Evolutionary conservation across 2,329 filamentous ascomycete genomes (phyloP), one percentile per base, ranked within the genome.

Genomic region (Aspergillus tubingensis): DNA sequence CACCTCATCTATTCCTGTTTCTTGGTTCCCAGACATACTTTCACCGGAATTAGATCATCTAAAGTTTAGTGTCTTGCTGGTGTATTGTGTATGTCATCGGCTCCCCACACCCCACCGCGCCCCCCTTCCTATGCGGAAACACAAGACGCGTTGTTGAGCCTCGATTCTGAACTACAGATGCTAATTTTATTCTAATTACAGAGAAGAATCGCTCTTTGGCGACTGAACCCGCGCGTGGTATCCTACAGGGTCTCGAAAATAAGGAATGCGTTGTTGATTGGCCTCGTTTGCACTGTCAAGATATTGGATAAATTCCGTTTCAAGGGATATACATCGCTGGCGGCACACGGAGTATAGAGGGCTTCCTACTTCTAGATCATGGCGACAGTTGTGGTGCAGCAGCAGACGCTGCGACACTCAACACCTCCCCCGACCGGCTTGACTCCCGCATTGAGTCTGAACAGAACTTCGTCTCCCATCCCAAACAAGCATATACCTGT

Each of bases 401-500:
- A 80, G 63, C 77, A 78, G 54, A 66, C 77, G 38, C 69, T 79
- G 64, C 77, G 76, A 57, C 77, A 80, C 61, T 74, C 85, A 48
- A 82, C 84, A 36, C 77, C 80, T 61, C 80, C 80, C 32, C 77
- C 82, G 3, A 76, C 80, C 8, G 63, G 67, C 5, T 69, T 80
- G 11, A 69, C 79, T 38, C 78, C 85, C 36, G 79, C 84, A 36
- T 76, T 88, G 61, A 83, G 80, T 41, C 79, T 89, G 65, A 88
- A 87, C 72, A 78, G 82, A 68, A 83, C 82, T 50, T 82, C 84
- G 6, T 85, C 86, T 17, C 80, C 90, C 6, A 82, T 95, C 23
- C 91, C 92, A 8, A 96, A 96, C 79, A 96, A 95, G 77, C 92
- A 96, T 77, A 82, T 96, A 23, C 92, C 93, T n/a, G 81, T 89